phyloP scores from a whole-genome alignment of 106 monocot genomes.

The Platanthera guangdongensis region DNA sequence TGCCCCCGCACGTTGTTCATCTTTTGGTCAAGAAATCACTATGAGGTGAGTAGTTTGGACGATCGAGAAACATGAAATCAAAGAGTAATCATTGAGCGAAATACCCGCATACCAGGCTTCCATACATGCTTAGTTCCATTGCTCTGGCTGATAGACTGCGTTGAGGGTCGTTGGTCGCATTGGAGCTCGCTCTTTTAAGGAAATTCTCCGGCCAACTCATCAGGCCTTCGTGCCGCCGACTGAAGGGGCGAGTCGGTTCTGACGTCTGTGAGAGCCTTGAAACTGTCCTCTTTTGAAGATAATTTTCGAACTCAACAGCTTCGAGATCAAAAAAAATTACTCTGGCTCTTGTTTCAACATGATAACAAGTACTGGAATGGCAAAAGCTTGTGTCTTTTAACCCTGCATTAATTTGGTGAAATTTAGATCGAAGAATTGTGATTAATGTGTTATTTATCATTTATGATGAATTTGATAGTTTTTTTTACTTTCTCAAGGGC shows the following conservation, averaged over 20 bases:
- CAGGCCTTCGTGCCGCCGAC: conserved; percentile 53
- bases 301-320: conserved; percentile 24
- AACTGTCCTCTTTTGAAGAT: conserved; percentile 20
- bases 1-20: conserved; percentile 28
- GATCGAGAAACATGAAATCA: background rate
- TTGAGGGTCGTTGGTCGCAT: conserved; percentile 18
- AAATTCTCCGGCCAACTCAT: conserved; percentile 91
- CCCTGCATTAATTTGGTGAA: conserved; percentile 18
- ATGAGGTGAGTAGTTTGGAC: background rate
- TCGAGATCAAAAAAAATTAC: conserved; percentile 64
- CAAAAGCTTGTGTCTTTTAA: conserved; percentile 30
- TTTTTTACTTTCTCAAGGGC: background rate
- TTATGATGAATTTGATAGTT: background rate
- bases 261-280: conserved; percentile 30
- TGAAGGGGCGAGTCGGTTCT: conserved; percentile 30
- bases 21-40: conserved; percentile 21
- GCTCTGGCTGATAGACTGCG: conserved; percentile 65
- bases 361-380: conserved; percentile 31
- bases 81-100: background rate
- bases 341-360: conserved; percentile 73
- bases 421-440: background rate
- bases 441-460: background rate
- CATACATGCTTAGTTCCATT: conserved; percentile 81
- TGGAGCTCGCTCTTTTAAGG: conserved; percentile 24
- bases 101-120: conserved; percentile 56